Base-by-base conservation (phyloP, 441 rosid species). In the Biscutella laevigata region DNA sequence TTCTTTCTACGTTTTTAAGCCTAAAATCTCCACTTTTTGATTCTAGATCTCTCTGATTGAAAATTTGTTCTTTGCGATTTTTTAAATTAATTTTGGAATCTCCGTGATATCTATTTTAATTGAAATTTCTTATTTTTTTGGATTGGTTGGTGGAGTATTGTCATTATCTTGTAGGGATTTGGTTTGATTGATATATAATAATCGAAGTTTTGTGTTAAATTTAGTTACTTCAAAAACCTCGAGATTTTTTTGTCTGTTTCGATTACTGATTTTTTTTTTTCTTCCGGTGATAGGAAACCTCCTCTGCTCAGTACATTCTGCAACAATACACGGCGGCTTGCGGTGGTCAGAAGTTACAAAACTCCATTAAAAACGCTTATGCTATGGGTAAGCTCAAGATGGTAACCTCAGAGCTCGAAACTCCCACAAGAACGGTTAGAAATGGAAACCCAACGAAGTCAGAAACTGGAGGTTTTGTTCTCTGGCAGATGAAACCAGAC, bases 401-500 rank as follows among this genome's bases (percentile, higher is more conserved):
- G 97, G 68, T 77, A 26, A 79, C 87, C 35, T 84, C 91, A 0
- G 95, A 86, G 69, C 75, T 77, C 16, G 95, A 84, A 72, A 86
- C 97, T 1, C 77, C 94, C 4, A 77, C 80, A 0, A 81, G 68
- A 67, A 85, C 83, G 1, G 79, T 81, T 35, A 78, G 76, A 67
- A 83, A 68, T 33, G 64, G 82, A 25, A 79, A 62, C 54, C 58
- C 75, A 2, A 45, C 82, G 1, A 66, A 77, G 42, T 62, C 75
- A 17, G 94, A 90, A 57, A 62, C 89, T 0, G 97, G 97, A 38
- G 89, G 95, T 0, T 90, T 90, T 39, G 95, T 90, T 55, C 89
- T 90, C 6, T 91, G 98, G 98, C 96, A 91, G 77, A 91, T 87
- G 98, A 66, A 88, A 74, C 95, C 88, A 2, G 94, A 83, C 33